Percentiles rank a stretch among this genome's conserved stretches.
Evolutionary conservation across 495 filamentous ascomycete genomes (phyloP).

Genomic region (Wilcoxina mikolae): DNA sequence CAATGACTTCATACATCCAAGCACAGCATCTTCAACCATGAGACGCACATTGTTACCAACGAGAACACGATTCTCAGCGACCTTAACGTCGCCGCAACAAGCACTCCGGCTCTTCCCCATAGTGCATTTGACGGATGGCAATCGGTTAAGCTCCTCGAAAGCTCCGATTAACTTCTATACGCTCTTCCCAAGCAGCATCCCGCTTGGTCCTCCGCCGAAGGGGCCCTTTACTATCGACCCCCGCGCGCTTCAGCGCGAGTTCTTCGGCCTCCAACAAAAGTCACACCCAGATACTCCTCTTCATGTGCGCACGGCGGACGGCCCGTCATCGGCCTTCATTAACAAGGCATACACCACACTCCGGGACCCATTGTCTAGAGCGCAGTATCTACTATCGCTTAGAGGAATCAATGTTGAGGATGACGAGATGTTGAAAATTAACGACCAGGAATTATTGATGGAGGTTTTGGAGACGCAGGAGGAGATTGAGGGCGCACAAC

Average conservation of each 20-base stretch:
- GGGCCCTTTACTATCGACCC: conserved; percentile 61
- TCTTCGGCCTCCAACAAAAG: conserved; percentile 61
- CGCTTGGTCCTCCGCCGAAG: conserved; percentile 61
- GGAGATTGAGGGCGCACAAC: conserved; percentile 59
- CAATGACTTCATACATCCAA: too few species aligned
- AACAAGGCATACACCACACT: conserved; percentile 85
- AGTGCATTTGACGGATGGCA: too few species aligned
- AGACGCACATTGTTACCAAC: too few species aligned
- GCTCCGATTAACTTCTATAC: conserved; percentile 50
- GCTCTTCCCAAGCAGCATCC: conserved; percentile 71
- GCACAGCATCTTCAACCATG: too few species aligned
- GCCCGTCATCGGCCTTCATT: conserved; percentile 54
- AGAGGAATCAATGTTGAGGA: conserved; percentile 62
- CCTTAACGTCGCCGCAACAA: too few species aligned
- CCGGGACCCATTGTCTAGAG: conserved; percentile 54
- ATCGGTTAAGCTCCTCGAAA: conserved; percentile 20
- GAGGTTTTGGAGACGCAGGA: conserved; percentile 79
- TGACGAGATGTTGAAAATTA: conserved; percentile 56
- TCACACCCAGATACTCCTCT: conserved; percentile 60
- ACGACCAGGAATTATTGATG: conserved; percentile 61
- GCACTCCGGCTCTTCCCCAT: too few species aligned
- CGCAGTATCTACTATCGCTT: conserved; percentile 65
- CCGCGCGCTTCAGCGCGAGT: conserved; percentile 60
- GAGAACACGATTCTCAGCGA: too few species aligned
- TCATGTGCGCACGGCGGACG: conserved; percentile 48